Conservation (phyloP, 2,329 filamentous ascomycete species). For the Neofusicoccum sp. region DNA sequence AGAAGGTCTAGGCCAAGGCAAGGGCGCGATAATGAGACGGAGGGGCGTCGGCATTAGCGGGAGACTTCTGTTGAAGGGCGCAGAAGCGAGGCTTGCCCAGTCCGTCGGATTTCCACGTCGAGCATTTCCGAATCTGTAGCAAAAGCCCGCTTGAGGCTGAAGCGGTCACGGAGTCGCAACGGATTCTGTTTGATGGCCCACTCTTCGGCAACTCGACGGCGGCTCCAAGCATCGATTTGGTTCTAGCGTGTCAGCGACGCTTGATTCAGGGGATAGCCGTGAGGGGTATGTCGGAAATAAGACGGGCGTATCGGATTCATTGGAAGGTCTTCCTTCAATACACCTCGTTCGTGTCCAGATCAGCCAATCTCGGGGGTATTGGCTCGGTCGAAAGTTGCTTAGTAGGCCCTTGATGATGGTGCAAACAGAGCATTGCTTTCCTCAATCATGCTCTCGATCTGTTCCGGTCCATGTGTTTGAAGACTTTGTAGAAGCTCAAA, state of each 20-base stretch:
- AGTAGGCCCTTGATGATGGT: slow-evolving; percentile 4
- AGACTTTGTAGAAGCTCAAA: slow-evolving; percentile 78
- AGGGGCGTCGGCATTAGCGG: too few relatives aligned
- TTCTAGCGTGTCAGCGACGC: not conserved
- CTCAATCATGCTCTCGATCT: slow-evolving; percentile 42
- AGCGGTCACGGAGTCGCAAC: not conserved
- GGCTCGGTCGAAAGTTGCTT: not conserved
- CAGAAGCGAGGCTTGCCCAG: not conserved
- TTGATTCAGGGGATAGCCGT: not conserved
- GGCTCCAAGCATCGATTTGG: not conserved
- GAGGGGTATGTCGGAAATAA: not conserved
- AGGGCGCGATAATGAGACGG: too few relatives aligned
- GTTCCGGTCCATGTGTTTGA: slow-evolving; percentile 53
- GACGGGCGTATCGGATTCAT: not conserved
- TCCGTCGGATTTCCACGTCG: not conserved
- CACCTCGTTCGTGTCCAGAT: not conserved
- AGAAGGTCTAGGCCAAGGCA: too few relatives aligned
- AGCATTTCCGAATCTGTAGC: not conserved
- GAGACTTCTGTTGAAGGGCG: too few relatives aligned
- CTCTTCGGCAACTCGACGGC: not conserved
- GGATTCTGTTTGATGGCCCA: not conserved
- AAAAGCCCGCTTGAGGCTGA: not conserved
- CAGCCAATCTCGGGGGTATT: too few relatives aligned
- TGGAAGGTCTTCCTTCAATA: not conserved
- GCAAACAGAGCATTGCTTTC: slow-evolving; percentile 29